Conservation (phyloP, 495 filamentous ascomycete genomes). For the Penicillium parvum region DNA sequence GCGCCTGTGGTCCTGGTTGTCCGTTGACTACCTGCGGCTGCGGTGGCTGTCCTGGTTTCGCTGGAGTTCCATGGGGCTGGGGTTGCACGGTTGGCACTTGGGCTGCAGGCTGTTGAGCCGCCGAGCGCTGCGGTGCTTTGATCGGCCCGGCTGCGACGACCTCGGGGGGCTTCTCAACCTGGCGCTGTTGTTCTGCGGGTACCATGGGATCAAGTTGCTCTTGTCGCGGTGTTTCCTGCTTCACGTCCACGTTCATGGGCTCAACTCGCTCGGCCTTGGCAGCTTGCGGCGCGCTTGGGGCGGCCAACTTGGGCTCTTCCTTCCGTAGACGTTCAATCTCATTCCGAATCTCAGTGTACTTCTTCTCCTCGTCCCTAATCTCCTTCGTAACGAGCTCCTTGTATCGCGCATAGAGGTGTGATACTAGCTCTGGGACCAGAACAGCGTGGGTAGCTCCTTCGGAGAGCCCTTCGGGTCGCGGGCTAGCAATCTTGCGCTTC, state of each 20-base stretch:
- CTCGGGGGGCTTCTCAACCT: neutral
- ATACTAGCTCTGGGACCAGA: conserved; percentile 63
- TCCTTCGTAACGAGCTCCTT: conserved; percentile 58
- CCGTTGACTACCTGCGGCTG: conserved; percentile 30
- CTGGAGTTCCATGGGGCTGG: conserved; percentile 16
- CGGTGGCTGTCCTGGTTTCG: conserved; percentile 24
- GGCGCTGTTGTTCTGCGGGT: neutral
- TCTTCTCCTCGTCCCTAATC: conserved; percentile 71
- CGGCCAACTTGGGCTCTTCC: conserved; percentile 47
- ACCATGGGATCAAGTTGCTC: conserved; percentile 1
- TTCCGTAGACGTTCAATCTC: conserved; percentile 67
- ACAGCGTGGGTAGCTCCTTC: conserved; percentile 58
- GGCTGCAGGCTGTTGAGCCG: conserved; percentile 6
- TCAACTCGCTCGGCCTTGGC: conserved; percentile 24
- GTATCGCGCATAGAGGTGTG: conserved; percentile 71
- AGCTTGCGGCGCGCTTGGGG: conserved; percentile 2
- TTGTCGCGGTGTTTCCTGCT: conserved; percentile 21
- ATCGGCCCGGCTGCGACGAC: no score
- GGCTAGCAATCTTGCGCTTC: conserved; percentile 69
- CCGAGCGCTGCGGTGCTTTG: conserved; percentile 11
- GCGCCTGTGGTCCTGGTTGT: conserved; percentile 26
- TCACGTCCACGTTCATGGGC: conserved; percentile 36
- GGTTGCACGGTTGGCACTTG: conserved; percentile 11
- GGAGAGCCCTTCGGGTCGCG: conserved; percentile 53
- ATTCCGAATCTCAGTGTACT: conserved; percentile 55